Evolutionary conservation across 768 basidiomycete species (phyloP).

Genomic region (Mycena latifolia): DNA sequence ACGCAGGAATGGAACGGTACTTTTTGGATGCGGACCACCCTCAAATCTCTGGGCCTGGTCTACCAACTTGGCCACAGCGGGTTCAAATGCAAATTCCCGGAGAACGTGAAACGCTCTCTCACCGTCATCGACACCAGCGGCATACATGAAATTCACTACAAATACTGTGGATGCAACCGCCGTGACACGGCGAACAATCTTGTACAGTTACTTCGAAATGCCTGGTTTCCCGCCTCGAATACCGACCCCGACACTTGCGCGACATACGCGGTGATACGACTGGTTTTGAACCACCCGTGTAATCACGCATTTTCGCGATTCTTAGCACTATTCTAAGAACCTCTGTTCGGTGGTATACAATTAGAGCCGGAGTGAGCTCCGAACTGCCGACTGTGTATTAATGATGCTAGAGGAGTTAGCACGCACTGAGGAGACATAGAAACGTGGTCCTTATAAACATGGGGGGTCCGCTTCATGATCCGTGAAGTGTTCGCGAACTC

Average conservation of each 20-base stretch:
- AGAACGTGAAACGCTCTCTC: background rate
- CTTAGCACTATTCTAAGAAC: no score
- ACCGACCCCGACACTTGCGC: conserved; percentile 30
- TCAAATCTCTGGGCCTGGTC: conserved; percentile 9
- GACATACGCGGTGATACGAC: conserved; percentile 18
- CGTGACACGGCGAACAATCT: conserved; percentile 15
- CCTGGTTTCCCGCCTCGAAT: conserved; percentile 30
- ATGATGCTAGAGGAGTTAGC: no score
- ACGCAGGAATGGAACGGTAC: conserved; percentile 30
- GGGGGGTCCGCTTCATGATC: no score
- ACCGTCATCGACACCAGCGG: conserved; percentile 24
- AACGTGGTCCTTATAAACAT: no score
- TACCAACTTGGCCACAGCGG: conserved; percentile 36
- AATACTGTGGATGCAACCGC: conserved; percentile 25
- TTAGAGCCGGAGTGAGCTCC: no score
- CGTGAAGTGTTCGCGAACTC: no score
- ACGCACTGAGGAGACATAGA: no score
- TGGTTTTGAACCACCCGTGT: no score
- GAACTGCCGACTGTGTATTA: no score
- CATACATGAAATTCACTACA: conserved; percentile 26
- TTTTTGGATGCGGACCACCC: conserved; percentile 11
- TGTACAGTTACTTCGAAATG: conserved; percentile 1
- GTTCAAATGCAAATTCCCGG: conserved; percentile 12
- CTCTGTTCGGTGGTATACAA: no score
- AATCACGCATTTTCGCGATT: no score